Evolutionary conservation across 179 eudicot species (phyloP).

Genomic region (Camellia oleifera): DNA sequence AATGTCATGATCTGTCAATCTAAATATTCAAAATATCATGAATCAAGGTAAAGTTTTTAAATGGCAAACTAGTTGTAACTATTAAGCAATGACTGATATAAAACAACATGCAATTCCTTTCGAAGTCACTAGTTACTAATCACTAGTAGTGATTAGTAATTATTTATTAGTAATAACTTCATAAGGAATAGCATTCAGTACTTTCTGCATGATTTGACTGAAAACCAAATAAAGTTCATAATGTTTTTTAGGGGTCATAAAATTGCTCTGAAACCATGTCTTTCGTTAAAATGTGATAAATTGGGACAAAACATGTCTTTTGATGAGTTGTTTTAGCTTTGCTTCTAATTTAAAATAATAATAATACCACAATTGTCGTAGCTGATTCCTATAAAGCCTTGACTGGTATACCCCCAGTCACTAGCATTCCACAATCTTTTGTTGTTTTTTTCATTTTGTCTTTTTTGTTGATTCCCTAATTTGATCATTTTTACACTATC

Average conservation of each 20-base stretch:
- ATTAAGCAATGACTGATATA: background rate
- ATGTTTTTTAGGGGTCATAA: background rate
- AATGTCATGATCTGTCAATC: background rate
- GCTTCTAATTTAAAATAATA: background rate
- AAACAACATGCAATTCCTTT: background rate
- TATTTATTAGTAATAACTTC: background rate
- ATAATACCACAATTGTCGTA: too few relatives aligned
- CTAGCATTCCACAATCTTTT: too few relatives aligned
- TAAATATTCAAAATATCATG: background rate
- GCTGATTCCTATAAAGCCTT: too few relatives aligned
- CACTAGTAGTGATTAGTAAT: background rate
- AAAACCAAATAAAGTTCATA: background rate
- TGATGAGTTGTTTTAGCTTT: background rate
- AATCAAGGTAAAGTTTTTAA: background rate
- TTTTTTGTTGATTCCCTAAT: too few relatives aligned
- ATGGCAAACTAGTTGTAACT: background rate
- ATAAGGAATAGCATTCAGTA: background rate
- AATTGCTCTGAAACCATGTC: background rate
- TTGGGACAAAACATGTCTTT: background rate
- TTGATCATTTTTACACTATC: too few relatives aligned
- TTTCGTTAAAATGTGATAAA: background rate
- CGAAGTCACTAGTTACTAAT: background rate
- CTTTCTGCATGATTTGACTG: background rate
- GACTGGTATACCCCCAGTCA: too few relatives aligned
- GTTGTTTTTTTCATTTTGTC: too few relatives aligned